Evolutionary conservation across 1,139 yeast species (phyloP).

Genomic region (Magnusiomyces magnusii): DNA sequence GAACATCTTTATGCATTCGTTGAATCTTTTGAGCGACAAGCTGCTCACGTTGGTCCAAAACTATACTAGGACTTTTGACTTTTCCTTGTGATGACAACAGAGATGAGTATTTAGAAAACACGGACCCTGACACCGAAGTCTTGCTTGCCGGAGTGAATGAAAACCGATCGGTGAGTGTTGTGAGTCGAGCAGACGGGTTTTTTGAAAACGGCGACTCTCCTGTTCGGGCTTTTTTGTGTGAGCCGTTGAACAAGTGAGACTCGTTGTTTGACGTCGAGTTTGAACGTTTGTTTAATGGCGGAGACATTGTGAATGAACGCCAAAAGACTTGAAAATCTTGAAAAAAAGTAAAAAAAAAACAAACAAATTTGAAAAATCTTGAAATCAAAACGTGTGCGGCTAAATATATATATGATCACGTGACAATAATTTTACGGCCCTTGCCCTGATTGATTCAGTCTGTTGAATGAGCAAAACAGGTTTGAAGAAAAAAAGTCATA

Average conservation of each 20-base stretch:
- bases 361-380: too few species aligned
- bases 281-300: neutral
- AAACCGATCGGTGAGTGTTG: slow-evolving; percentile 22
- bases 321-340: too few species aligned
- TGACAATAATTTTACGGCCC: too few species aligned
- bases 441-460: too few species aligned
- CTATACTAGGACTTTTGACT: neutral
- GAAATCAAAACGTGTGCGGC: too few species aligned
- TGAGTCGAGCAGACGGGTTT: slow-evolving; percentile 15
- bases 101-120: slow-evolving; percentile 19
- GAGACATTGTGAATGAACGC: too few species aligned
- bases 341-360: too few species aligned
- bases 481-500: too few species aligned
- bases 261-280: neutral
- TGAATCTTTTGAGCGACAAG: slow-evolving; percentile 23
- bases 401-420: too few species aligned
- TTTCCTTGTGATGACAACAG: slow-evolving; percentile 14
- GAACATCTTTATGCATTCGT: slow-evolving; percentile 26
- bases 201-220: neutral
- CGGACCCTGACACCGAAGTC: slow-evolving; percentile 17
- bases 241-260: neutral
- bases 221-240: neutral
- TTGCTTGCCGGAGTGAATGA: slow-evolving; percentile 16
- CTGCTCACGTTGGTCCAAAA: slow-evolving; percentile 14
- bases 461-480: too few species aligned